phyloP scores from a whole-genome alignment of 257 asterid species.

The Forsythia viridissima region DNA sequence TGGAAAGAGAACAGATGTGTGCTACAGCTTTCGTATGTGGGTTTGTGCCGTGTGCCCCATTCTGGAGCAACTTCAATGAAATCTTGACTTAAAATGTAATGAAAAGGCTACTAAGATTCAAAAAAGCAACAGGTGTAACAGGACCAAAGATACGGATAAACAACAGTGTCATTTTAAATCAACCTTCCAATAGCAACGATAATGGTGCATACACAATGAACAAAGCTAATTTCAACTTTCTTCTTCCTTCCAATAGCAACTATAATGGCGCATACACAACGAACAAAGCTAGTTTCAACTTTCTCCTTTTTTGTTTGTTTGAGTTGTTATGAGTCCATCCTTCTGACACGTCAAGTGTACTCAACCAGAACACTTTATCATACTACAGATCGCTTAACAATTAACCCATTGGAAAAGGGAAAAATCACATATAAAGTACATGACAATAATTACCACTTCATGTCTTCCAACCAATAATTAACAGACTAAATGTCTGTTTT shows the following conservation, averaged over 20 bases:
- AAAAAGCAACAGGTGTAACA: background rate
- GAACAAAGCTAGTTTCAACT: background rate
- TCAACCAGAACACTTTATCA: background rate
- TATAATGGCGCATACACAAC: background rate
- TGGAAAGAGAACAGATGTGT: background rate
- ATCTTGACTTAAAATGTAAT: no score
- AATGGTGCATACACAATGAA: background rate
- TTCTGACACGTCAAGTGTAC: background rate
- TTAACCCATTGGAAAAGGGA: background rate
- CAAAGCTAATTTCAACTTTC: background rate
- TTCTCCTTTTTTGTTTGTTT: background rate
- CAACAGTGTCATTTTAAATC: background rate
- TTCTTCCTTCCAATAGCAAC: background rate
- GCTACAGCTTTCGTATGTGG: background rate
- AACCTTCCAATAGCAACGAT: background rate
- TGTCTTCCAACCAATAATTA: background rate
- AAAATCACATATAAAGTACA: constrained; percentile 1
- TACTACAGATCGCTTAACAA: background rate
- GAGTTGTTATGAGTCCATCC: background rate
- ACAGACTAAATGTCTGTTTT: background rate
- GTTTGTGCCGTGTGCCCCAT: background rate
- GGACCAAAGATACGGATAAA: background rate
- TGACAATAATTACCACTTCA: background rate
- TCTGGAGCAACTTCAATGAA: background rate
- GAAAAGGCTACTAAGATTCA: no score